phyloP scores from a whole-genome alignment of 2,329 filamentous ascomycete species.

The Exophiala spinifera region DNA sequence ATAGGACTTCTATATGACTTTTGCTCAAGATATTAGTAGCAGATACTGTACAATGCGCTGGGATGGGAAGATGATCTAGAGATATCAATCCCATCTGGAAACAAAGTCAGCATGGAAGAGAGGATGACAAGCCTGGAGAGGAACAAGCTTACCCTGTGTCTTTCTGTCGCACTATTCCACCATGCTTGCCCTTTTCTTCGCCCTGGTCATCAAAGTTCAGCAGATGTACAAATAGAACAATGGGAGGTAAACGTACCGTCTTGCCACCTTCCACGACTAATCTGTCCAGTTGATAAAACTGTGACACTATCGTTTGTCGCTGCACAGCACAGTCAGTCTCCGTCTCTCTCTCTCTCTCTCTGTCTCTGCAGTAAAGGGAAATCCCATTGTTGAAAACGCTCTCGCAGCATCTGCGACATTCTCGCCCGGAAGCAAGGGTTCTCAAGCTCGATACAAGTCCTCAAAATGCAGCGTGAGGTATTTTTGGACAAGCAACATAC shows the following conservation, averaged over 20 bases:
- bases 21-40: constrained; percentile 8
- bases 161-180: constrained; percentile 70
- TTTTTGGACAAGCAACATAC: constrained; percentile 50
- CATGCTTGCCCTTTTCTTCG: constrained; percentile 66
- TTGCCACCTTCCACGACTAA: constrained; percentile 89
- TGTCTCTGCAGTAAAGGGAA: background rate
- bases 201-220: constrained; percentile 48
- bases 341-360: background rate
- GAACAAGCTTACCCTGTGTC: constrained; percentile 64
- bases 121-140: background rate
- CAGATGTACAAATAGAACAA: background rate
- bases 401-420: no score
- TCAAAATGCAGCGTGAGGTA: no score
- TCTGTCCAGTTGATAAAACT: constrained; percentile 88
- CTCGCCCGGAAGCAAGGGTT: background rate
- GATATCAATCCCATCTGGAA: constrained; percentile 22
- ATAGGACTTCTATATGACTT: constrained; percentile 3
- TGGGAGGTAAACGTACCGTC: constrained; percentile 54
- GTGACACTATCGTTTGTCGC: constrained; percentile 92
- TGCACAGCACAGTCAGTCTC: constrained; percentile 47
- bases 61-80: background rate
- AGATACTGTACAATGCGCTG: constrained; percentile 14
- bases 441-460: no score
- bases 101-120: constrained; percentile 9
- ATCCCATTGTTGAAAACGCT: no score